These are phyloP conservation scores for Inga oerstediana DNA, from an alignment of 306 rosid genomes.

Conservation along the genomic window DNA sequence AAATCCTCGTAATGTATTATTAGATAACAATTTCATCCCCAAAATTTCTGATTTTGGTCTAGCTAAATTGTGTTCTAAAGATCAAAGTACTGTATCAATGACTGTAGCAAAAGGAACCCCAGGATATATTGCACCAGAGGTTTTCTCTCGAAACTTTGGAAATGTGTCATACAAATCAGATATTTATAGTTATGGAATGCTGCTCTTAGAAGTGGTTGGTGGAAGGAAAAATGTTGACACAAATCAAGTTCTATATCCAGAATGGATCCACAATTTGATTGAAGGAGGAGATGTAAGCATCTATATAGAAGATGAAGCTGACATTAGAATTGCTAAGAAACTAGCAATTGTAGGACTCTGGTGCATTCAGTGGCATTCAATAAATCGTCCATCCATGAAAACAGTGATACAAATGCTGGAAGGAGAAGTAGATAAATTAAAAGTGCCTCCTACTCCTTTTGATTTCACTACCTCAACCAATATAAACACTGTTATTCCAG, in stretches of 20 bases:
- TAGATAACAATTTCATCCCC: background rate
- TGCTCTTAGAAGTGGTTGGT: background rate
- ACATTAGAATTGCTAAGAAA: slow-evolving; percentile 19
- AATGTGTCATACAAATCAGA: background rate
- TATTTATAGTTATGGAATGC: background rate
- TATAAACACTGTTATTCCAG: too few relatives aligned
- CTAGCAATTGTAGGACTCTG: slow-evolving; percentile 32
- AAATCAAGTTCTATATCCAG: background rate
- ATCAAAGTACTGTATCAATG: background rate
- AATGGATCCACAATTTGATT: background rate
- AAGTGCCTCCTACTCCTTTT: background rate
- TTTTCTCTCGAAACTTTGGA: background rate
- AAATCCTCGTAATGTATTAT: background rate
- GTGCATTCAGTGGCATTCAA: slow-evolving; percentile 31
- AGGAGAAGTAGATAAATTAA: background rate
- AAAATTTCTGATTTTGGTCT: background rate
- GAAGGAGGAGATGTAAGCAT: background rate
- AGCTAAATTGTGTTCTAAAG: background rate
- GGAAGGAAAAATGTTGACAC: background rate
- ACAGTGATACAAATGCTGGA: slow-evolving; percentile 24
- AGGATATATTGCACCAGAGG: background rate
- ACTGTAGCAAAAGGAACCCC: background rate
- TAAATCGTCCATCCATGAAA: slow-evolving; percentile 34
- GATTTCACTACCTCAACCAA: too few relatives aligned
- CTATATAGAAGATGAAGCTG: background rate